Evolutionary conservation across 352 stramenopile genomes (phyloP), one percentile per base, ranked within the genome.

Genomic region (Pythium brachiatum): DNA sequence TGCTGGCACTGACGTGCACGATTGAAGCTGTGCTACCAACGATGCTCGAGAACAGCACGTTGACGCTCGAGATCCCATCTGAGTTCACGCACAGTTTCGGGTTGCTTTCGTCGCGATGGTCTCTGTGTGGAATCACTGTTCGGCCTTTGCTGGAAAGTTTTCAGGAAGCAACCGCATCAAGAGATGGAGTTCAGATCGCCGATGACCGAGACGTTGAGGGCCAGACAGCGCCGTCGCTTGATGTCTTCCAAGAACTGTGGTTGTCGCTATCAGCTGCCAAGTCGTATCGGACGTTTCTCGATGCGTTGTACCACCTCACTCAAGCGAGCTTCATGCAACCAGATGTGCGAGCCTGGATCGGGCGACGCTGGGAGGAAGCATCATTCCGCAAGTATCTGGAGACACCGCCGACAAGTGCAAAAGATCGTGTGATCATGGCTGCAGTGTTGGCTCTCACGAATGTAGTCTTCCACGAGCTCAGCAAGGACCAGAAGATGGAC

Each of bases 201-300:
- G 21, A 51, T n/a, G 29, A 18, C 27, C 29, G 21, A 21, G 36
- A 13, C 20, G 8, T 50, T 53, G 21, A 3, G n/a, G 29, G 21
- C 9, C 3, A n/a, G 29, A 29, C 48, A 44, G 21, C 36, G 16
- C 36, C n/a, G 16, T 5, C 36, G 36, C 20, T 26, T 16, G 52
- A 57, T n/a, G 11, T 16, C 4, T 26, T 64, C 5, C 46, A 55
- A 9, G n/a, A 7, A 15, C 0, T 60, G 26, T 64, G 55, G 62
- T 12, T 46, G 32, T 16, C 13, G 8, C 13, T 69, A 16, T 13
- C 7, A 6, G 16, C 23, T 18, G 82, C 79, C 12, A 68, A 76
- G 32, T 88, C 82, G n/a, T 79, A 88, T 51, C 70, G 69, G 1
- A 79, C 72, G 25, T 92, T 83, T 31, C 46, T 90, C 39, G 89